These are phyloP conservation scores for Trichoderma brevicompactum DNA, from an alignment of 2,329 filamentous ascomycete species.

Conservation along the genomic window DNA sequence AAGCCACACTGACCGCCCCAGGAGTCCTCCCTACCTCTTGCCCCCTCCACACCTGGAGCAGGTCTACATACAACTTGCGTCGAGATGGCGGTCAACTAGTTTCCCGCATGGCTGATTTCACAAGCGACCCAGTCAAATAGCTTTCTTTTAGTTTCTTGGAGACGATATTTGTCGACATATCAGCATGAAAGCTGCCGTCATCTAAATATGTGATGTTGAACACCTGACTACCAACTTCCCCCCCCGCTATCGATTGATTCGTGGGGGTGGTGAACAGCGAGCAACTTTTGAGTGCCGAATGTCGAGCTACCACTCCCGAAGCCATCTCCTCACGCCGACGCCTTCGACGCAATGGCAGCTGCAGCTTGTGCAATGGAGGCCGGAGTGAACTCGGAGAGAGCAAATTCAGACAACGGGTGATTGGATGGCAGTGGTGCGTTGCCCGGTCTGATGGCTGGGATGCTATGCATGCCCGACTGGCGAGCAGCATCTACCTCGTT, in stretches of 20 bases:
- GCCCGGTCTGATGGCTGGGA: constrained; percentile 68
- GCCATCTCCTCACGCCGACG: background rate
- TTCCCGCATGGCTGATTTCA: constrained; percentile 17
- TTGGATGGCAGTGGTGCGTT: constrained; percentile 65
- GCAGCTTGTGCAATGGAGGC: constrained; percentile 31
- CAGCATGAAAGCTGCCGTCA: constrained; percentile 10
- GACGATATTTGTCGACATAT: constrained; percentile 13
- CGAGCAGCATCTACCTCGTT: constrained; percentile 68
- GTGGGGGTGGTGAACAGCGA: background rate
- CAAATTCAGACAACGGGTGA: constrained; percentile 45
- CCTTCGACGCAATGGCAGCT: constrained; percentile 19
- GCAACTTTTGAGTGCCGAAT: background rate
- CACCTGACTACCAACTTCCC: constrained; percentile 14
- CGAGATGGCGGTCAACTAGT: constrained; percentile 27
- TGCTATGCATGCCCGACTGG: constrained; percentile 64
- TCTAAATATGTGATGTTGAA: constrained; percentile 15
- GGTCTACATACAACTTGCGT: constrained; percentile 3
- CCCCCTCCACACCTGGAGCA: constrained; percentile 15
- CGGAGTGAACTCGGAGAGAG: constrained; percentile 44
- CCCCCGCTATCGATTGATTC: constrained; percentile 17
- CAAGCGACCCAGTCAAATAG: constrained; percentile 22
- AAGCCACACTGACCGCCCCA: background rate
- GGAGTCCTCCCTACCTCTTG: too few relatives aligned
- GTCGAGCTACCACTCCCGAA: background rate
- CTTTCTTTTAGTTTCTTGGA: background rate